Base-by-base conservation (phyloP, 371 early-diverging fungal genomes). In the Umbelopsis sp. region DNA sequence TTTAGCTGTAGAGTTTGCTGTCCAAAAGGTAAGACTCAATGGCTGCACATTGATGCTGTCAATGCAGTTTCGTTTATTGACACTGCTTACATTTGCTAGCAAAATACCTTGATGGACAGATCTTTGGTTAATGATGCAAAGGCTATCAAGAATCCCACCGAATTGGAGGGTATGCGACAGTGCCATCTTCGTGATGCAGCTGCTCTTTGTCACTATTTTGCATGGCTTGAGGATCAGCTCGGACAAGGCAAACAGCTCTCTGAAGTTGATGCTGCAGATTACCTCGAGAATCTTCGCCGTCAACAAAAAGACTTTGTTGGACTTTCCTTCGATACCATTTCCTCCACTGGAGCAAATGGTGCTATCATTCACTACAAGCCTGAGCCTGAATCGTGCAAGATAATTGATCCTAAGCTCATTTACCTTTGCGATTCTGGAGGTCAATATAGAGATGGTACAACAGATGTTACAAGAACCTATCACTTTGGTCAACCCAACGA, bases 301-400 rank as follows among this genome's bases (percentile, higher is more conserved):
- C 86, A 87, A 70, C 90, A 92, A 72, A 73, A 75, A 25, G 78
- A 89, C 71, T 94, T 92, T 78, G 92, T 96, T 38, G 96, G 96
- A 0, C 90, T 96, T 20, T 96, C 96, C 52, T 99, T 99, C 74
- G 97, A 94, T 73, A 99, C 99, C 18, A 99, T 99, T 71, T 96
- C 97, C 2, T 91, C 94, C 2, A 93, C 93, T 7, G 99, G 99
- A 2, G 77, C 96, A 29, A 99, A 99, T 73, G 99, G 96, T 4
- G 98, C 99, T 44, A 96, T 99, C 72, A 98, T 99, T 74, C 99
- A 99, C 79, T 99, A 99, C 87, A 90, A 91, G 75, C 97, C 99
- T 14, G 87, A 91, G 65, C 87, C 87, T 65, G 94, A 85, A 9
- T 83, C 82, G 14, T 93, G 92, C 66, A 81, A 79, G 64, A 67